Percentiles rank a stretch among this genome's conserved stretches.
These are phyloP conservation scores for Echinosophora koreensis DNA, from an alignment of 306 rosid genomes.

Conservation along the genomic window DNA sequence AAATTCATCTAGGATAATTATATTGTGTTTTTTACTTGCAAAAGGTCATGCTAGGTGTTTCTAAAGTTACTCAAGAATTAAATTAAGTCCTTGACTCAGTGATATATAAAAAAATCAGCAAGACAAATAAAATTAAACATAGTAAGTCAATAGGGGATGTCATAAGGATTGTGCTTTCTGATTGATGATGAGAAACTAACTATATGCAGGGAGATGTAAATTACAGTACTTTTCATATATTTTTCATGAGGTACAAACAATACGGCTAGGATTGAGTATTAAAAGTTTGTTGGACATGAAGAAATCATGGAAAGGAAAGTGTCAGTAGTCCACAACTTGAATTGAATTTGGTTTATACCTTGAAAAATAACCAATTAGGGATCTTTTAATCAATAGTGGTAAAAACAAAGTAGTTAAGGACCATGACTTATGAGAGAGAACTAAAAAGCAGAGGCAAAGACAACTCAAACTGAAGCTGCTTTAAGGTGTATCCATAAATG, in stretches of 20 bases:
- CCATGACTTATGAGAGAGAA: slow-evolving; percentile 2
- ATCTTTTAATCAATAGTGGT: background rate
- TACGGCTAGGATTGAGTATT: slow-evolving; percentile 35
- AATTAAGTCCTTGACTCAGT: background rate
- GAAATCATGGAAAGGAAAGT: slow-evolving; percentile 43
- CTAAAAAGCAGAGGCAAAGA: background rate
- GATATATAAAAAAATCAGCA: background rate
- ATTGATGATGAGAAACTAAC: slow-evolving; percentile 19
- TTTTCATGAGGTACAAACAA: slow-evolving; percentile 19
- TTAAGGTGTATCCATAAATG: background rate
- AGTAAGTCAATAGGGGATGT: slow-evolving; percentile 10
- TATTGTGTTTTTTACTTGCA: background rate
- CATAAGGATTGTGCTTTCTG: slow-evolving; percentile 44
- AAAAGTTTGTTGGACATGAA: slow-evolving; percentile 46
- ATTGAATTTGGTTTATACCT: slow-evolving; percentile 30
- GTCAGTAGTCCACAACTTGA: slow-evolving; percentile 40
- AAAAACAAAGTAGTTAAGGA: slow-evolving; percentile 5
- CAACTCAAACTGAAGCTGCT: background rate
- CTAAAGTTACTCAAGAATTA: background rate
- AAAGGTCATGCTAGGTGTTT: background rate
- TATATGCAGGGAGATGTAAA: background rate
- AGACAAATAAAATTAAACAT: background rate
- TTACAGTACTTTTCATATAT: background rate
- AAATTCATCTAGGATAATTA: background rate
- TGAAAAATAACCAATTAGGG: slow-evolving; percentile 18